Evolutionary conservation across 2,329 filamentous ascomycete species (phyloP).

Genomic region (Ophiosphaerella korrae): DNA sequence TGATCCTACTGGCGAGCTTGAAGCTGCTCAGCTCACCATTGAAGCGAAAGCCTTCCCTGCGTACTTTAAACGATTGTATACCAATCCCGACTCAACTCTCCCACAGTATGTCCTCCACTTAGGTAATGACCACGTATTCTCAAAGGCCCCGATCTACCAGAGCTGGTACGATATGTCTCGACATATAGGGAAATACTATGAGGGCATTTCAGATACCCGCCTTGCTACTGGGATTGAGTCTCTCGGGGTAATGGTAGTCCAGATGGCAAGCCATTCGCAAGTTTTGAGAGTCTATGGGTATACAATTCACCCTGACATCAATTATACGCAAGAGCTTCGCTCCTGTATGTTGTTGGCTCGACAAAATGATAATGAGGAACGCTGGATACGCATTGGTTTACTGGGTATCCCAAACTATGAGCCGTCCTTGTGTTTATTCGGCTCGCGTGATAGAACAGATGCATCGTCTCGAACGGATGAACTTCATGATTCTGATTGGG

Average conservation of each 20-base stretch:
- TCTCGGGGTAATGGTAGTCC: not conserved
- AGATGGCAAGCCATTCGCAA: not conserved
- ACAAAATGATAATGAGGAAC: not conserved
- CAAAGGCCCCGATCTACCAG: not conserved
- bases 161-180: no score
- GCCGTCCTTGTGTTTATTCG: not conserved
- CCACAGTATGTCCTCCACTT: not conserved
- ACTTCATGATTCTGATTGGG: no score
- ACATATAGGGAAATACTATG: not conserved
- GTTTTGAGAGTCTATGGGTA: no score
- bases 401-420: not conserved
- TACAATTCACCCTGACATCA: no score
- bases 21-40: not conserved
- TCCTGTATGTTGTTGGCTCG: not conserved
- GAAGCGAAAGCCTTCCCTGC: not conserved
- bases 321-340: not conserved
- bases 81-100: not conserved
- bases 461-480: no score
- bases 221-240: not conserved
- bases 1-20: not conserved
- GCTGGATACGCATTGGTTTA: not conserved
- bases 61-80: not conserved
- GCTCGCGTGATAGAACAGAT: not conserved
- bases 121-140: not conserved
- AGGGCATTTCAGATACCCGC: not conserved